Evolutionary conservation across 225 moss, liverwort and hornwort species (phyloP).

Genomic region (Marchantia polymorpha): DNA sequence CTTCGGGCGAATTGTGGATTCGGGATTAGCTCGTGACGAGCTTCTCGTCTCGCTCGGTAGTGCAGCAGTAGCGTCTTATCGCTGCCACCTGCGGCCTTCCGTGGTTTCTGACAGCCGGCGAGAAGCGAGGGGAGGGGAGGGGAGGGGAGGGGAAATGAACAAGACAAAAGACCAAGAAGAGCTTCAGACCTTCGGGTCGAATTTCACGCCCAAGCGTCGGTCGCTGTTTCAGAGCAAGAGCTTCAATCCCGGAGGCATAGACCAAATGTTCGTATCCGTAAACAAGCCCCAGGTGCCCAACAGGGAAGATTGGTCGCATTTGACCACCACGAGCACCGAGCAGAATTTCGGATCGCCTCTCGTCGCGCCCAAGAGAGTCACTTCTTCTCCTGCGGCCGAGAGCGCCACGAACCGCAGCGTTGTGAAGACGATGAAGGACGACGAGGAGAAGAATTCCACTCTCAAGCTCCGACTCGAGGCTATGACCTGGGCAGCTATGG

Average conservation of each 20-base stretch:
- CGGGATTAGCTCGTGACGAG: not conserved
- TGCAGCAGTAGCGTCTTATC: not conserved
- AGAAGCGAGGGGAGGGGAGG: not conserved
- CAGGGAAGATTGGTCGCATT: slow-evolving; percentile 21
- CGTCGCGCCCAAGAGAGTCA: not conserved
- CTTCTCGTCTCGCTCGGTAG: not conserved
- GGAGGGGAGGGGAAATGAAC: slow-evolving; percentile 4
- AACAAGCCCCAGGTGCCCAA: slow-evolving; percentile 19
- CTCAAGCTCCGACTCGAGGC: slow-evolving; percentile 19
- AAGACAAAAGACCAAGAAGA: slow-evolving; percentile 3
- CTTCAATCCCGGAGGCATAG: not conserved
- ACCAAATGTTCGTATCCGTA: slow-evolving; percentile 13
- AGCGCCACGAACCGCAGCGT: not conserved
- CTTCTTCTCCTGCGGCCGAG: not conserved
- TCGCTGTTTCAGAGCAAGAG: slow-evolving; percentile 16
- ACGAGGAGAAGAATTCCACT: slow-evolving; percentile 8
- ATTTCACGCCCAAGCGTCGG: slow-evolving; percentile 8
- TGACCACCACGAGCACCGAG: not conserved
- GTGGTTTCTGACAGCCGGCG: not conserved
- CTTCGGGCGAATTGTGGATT: not conserved
- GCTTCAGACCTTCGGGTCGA: slow-evolving; percentile 20
- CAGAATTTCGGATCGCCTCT: not conserved
- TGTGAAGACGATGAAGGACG: not conserved
- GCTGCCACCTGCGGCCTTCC: not conserved
- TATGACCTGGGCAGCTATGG: slow-evolving; percentile 23